Evolutionary conservation across 129 eudicot genomes (phyloP), one percentile per base, ranked within the genome.

Genomic region (Erigeron canadensis): DNA sequence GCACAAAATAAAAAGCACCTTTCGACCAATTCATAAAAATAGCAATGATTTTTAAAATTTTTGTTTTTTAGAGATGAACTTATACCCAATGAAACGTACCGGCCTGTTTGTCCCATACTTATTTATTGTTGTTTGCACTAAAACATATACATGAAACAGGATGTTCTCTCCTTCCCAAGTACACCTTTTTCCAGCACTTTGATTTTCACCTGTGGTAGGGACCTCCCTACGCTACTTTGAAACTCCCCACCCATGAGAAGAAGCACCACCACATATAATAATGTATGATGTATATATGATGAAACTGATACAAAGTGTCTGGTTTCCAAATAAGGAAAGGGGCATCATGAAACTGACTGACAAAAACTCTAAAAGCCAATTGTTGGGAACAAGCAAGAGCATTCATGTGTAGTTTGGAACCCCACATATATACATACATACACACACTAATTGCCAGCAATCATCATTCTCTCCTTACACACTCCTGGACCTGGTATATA

Each of bases 271-370:
- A 53, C 2, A 38, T 6, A 13, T 22, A 17, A n/a, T 5, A 6
- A 19, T 19, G 19, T 22, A 19, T 61, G 45, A 62, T 62, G 45
- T 39, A 38, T 63, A 22, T 11, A 46, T 72, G 77, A 75, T 75
- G 79, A 75, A 75, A 65, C 72, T 51, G 73, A 67, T 74, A 57
- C 80, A 75, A 56, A 58, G 23, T 75, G 74, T 75, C 59, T 75
- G 41, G 68, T 75, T 75, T 16, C 74, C 48, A 67, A 37, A 55
- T 66, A 44, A 16, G 59, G 73, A 75, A 66, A 75, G 44, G 43
- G 68, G 56, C 74, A 75, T 75, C 80, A 75, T 66, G 80, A 75
- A 67, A 75, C 67, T 75, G 73, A 66, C 79, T 75, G 67, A 57
- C 65, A 70, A 55, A 38, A 51, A 39, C 71, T 47, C 71, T 62